These are phyloP conservation scores for Xylogone sp. DNA, from an alignment of 2,329 filamentous ascomycete genomes.

Conservation along the genomic window DNA sequence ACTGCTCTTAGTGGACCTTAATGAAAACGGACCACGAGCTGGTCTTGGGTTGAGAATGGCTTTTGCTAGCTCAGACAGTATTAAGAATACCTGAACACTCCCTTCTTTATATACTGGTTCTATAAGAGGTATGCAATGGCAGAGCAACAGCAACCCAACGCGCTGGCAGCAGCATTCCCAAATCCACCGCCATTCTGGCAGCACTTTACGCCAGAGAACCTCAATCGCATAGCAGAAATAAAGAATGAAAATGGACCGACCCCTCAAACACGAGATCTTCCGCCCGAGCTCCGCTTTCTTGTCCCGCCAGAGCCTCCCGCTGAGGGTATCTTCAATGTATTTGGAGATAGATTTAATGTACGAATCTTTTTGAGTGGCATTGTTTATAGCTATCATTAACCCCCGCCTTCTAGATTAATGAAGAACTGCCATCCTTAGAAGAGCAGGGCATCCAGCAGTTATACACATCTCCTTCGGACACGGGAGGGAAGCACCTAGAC, in stretches of 20 bases:
- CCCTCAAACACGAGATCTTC: constrained; percentile 21
- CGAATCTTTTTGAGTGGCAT: constrained; percentile 12
- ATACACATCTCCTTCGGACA: constrained; percentile 38
- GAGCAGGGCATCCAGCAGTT: constrained; percentile 70
- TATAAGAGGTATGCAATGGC: constrained; percentile 45
- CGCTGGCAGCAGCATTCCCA: constrained; percentile 68
- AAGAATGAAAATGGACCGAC: constrained; percentile 23
- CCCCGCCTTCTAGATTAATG: constrained; percentile 42
- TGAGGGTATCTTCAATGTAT: constrained; percentile 68
- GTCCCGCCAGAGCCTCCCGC: constrained; percentile 75
- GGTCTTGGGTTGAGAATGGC: neutral
- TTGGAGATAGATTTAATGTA: constrained; percentile 64
- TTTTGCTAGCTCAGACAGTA: too few species aligned
- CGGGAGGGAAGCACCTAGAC: constrained; percentile 53
- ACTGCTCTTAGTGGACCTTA: too few species aligned
- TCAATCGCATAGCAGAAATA: constrained; percentile 52
- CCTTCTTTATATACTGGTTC: neutral
- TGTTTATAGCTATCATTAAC: neutral
- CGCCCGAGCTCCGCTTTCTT: constrained; percentile 67
- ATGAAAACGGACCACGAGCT: too few species aligned
- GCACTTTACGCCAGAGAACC: constrained; percentile 75
- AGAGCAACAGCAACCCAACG: constrained; percentile 44
- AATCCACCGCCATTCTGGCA: constrained; percentile 88
- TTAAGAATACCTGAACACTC: too few species aligned
- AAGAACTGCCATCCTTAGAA: constrained; percentile 63